Percentiles rank a stretch among this genome's conserved stretches.
Conservation (phyloP, 2,329 filamentous ascomycete genomes). For the Penicillium griseofulvum region DNA sequence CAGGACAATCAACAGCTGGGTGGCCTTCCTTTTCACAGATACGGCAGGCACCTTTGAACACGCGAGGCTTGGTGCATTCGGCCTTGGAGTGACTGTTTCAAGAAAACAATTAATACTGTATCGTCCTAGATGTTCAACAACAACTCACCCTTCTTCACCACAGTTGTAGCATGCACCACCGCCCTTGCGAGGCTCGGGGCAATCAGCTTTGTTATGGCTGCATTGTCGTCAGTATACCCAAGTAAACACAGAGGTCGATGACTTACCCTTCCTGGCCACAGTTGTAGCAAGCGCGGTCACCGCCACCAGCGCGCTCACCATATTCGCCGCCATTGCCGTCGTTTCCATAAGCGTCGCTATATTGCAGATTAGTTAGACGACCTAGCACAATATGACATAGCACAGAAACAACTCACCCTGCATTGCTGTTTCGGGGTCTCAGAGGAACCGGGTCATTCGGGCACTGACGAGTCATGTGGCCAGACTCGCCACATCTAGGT, state of each 20-base stretch:
- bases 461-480: constrained; percentile 45
- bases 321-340: neutral
- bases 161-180: constrained; percentile 13
- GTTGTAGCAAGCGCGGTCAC: constrained; percentile 10
- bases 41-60: constrained; percentile 49
- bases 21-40: constrained; percentile 49
- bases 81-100: constrained; percentile 17
- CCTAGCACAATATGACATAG: constrained; percentile 10
- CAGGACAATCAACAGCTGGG: constrained; percentile 45
- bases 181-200: constrained; percentile 39
- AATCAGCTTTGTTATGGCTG: constrained; percentile 46
- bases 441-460: constrained; percentile 28
- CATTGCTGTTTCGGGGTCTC: constrained; percentile 16
- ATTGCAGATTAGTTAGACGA: neutral
- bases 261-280: constrained; percentile 15
- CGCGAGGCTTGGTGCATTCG: constrained; percentile 46
- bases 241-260: neutral
- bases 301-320: neutral
- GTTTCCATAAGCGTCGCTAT: neutral
- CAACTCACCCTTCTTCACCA: constrained; percentile 12
- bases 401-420: constrained; percentile 23
- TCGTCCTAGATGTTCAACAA: neutral
- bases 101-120: neutral
- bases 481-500: constrained; percentile 36
- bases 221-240: neutral